phyloP scores from a whole-genome alignment of 208 protist genomes.

The Acanthamoeba polyphaga region DNA sequence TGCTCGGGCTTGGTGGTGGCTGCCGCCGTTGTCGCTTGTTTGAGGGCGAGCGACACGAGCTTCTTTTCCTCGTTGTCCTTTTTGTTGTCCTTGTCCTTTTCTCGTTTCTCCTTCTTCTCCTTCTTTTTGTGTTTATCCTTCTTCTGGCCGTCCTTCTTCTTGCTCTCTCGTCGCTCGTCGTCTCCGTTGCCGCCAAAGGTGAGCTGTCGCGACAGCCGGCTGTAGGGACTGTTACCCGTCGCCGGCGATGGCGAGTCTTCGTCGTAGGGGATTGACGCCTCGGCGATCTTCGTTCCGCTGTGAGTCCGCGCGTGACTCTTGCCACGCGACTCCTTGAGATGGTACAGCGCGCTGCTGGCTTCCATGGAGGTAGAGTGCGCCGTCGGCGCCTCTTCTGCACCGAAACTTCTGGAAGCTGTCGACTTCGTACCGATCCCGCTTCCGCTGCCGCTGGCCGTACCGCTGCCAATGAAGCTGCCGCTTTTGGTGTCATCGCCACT shows the following conservation, averaged over 20 bases:
- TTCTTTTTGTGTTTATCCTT: constrained; percentile 36
- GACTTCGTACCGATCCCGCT: not conserved
- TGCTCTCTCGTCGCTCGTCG: constrained; percentile 26
- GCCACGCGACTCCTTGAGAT: not conserved
- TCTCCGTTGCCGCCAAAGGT: not conserved
- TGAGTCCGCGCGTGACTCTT: constrained; percentile 1
- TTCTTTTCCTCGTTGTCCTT: not conserved
- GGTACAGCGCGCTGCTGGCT: not conserved
- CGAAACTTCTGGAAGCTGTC: not conserved
- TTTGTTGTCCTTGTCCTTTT: not conserved
- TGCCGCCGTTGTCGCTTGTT: not conserved
- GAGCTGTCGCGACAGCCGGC: not conserved
- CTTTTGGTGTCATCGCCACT: not conserved
- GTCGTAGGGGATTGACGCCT: not conserved
- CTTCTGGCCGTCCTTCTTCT: constrained; percentile 55
- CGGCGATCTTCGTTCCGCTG: not conserved
- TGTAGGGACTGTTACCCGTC: not conserved
- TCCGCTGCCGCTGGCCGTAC: not conserved
- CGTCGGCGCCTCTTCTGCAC: not conserved
- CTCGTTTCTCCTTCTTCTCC: constrained; percentile 26
- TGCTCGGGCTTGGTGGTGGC: too few relatives aligned
- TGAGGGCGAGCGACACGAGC: not conserved
- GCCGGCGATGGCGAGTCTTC: not conserved
- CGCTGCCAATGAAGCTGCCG: not conserved
- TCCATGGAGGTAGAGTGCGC: not conserved